Percentiles rank a stretch among this genome's conserved stretches.
phyloP scores from a whole-genome alignment of 768 basidiomycete genomes.

The Tylopilus balloui region DNA sequence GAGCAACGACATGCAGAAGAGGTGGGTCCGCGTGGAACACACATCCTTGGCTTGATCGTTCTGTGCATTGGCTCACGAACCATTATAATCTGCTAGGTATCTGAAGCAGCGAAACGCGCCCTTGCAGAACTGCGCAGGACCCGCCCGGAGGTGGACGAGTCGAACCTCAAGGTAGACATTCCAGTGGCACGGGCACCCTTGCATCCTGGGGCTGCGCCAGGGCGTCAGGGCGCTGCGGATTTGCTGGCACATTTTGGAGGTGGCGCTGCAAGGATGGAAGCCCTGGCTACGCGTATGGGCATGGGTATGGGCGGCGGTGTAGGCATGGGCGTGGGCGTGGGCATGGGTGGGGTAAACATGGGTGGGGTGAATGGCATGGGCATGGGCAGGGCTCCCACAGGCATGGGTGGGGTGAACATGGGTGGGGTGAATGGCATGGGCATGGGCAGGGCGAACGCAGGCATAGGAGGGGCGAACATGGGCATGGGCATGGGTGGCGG shows the following conservation, averaged over 20 bases:
- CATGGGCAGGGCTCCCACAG: no score
- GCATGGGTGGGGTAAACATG: no score
- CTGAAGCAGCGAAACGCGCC: conserved; percentile 61
- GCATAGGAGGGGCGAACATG: no score
- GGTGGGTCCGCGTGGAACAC: conserved; percentile 37
- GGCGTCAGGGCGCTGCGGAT: neutral
- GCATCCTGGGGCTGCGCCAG: neutral
- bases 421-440: no score
- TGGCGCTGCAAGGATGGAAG: neutral
- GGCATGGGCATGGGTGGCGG: neutral
- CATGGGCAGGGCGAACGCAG: no score
- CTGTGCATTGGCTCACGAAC: no score
- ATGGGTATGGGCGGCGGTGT: neutral
- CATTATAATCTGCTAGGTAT: conserved; percentile 48
- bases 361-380: no score
- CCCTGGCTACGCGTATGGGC: neutral
- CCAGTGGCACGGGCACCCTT: conserved; percentile 31
- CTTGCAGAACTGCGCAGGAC: conserved; percentile 54
- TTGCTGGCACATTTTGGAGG: neutral
- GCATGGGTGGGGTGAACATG: no score
- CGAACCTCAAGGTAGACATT: conserved; percentile 60
- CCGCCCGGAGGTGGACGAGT: conserved; percentile 60
- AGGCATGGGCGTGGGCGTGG: neutral
- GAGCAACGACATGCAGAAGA: conserved; percentile 65
- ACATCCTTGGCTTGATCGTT: no score